Evolutionary conservation across 176 grass and related monocot species (phyloP), one percentile per base, ranked within the genome.

Genomic region (Oryza rufipogon): DNA sequence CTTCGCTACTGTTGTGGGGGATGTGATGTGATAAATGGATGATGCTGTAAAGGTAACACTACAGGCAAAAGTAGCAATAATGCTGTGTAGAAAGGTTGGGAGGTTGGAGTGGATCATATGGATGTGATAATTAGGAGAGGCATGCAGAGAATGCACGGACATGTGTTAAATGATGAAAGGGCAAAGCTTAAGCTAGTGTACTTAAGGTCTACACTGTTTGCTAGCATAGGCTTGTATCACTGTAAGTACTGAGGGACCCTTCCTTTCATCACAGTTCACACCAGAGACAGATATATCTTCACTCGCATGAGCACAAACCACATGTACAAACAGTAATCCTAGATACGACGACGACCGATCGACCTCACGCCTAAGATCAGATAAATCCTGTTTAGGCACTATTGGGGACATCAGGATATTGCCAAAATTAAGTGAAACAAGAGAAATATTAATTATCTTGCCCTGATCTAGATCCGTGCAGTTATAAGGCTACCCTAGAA

Each of bases 131-230:
- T 65, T 78, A 46, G 80, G 68, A 56, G 67, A 75, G 68, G 58
- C 58, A 63, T 58, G 54, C 54, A 58, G 54, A 73, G 68, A 15
- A 15, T 26, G 81, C 75, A 84, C 86, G 86, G 75, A 4, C 68
- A 44, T 20, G 54, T 36, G 80, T 9, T 9, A 79, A 83, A 79
- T 84, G 22, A 88, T 84, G 80, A 19, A 22, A 56, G 74, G 19
- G 16, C 23, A 67, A 56, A 69, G 22, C 75, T 45, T 45, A 51
- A 44, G 39, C 74, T 44, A 74, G 80, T 88, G 80, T 73, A 45
- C 66, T 65, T 20, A 41, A 58, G 60, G 19, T 4, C 28, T 4
- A 4, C 60, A 66, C 71, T 67, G 20, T 41, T 20, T 11, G 1
- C 32, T 19, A 36, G 19, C 19, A 58, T n/a, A 58, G 54, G 54